Conservation (phyloP, 169 alveolate genomes). For the Eimeria sp. region DNA sequence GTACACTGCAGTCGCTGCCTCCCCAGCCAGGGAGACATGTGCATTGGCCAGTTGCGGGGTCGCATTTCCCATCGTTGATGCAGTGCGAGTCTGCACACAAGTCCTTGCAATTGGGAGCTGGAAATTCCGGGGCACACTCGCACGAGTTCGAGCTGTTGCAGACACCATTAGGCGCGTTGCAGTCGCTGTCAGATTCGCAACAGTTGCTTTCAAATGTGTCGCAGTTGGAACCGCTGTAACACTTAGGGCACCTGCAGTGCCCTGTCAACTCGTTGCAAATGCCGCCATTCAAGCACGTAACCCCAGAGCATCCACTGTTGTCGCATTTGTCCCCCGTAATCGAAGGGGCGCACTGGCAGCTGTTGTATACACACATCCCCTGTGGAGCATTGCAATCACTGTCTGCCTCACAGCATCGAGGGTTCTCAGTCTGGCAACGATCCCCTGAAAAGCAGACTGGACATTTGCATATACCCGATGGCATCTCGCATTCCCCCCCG, state of each 20-base stretch:
- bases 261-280: constrained; percentile 40
- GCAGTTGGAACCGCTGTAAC: constrained; percentile 50
- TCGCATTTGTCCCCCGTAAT: constrained; percentile 77
- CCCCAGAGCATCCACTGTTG: constrained; percentile 63
- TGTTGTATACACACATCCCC: constrained; percentile 50
- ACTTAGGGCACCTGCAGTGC: constrained; percentile 54
- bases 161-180: constrained; percentile 57
- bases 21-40: constrained; percentile 70
- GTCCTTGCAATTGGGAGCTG: constrained; percentile 68
- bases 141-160: constrained; percentile 47
- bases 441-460: constrained; percentile 54
- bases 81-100: constrained; percentile 47
- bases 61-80: constrained; percentile 68
- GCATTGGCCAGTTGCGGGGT: constrained; percentile 56
- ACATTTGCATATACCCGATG: constrained; percentile 73
- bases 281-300: constrained; percentile 74
- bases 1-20: constrained; percentile 24
- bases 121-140: constrained; percentile 47
- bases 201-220: constrained; percentile 24
- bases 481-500: constrained; percentile 76
- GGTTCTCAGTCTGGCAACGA: constrained; percentile 31
- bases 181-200: constrained; percentile 66
- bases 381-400: constrained; percentile 66
- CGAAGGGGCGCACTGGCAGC: constrained; percentile 64
- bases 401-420: constrained; percentile 61